Evolutionary conservation across 2,329 filamentous ascomycete species (phyloP).

Genomic region (Chaetomium olivaceum): DNA sequence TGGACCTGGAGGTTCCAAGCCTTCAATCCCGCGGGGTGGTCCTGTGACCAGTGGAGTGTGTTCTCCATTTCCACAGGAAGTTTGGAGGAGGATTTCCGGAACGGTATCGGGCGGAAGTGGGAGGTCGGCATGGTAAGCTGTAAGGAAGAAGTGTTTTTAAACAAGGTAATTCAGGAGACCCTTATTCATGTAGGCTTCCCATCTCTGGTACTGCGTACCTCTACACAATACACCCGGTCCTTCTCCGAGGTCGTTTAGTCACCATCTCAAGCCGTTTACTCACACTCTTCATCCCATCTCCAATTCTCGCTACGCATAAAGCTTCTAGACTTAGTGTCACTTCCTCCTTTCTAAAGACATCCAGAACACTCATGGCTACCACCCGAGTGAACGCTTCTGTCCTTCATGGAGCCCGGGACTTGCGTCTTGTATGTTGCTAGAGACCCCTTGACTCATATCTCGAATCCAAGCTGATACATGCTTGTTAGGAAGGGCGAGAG

Average conservation of each 20-base stretch:
- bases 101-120: conserved; percentile 7
- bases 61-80: not conserved
- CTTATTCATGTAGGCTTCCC: too few species aligned
- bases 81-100: not conserved
- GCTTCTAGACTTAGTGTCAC: too few species aligned
- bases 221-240: not conserved
- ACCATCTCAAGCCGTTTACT: not conserved
- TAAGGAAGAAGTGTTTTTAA: too few species aligned
- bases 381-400: conserved; percentile 51
- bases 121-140: not conserved
- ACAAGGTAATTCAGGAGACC: not conserved
- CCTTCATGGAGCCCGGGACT: conserved; percentile 53
- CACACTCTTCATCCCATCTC: not conserved
- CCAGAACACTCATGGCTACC: conserved; percentile 26
- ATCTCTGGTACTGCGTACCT: not conserved
- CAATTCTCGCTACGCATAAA: not conserved
- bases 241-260: not conserved
- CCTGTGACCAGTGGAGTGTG: not conserved
- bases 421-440: conserved; percentile 47
- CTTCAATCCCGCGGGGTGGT: not conserved
- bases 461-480: conserved; percentile 2
- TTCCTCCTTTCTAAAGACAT: too few species aligned
- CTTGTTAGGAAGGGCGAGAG: conserved; percentile 53
- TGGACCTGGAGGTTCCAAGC: not conserved
- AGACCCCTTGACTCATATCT: not conserved